Conservation (phyloP, 1,284 basidiomycete species). For the Ceratobasidium papillatum region DNA sequence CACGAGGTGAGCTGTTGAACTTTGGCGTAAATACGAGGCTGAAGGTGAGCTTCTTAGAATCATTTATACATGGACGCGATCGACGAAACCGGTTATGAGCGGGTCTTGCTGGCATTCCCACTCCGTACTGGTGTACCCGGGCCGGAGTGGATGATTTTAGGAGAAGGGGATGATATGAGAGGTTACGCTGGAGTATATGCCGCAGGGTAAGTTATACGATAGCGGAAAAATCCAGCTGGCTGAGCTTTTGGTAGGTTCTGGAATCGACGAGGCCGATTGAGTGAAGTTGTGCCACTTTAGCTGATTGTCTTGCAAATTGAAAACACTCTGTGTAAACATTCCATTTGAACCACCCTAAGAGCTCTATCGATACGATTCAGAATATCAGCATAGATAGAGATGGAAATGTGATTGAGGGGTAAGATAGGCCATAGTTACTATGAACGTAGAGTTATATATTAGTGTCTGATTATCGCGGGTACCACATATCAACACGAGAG, state of each 20-base stretch:
- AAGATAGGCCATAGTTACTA: too few relatives aligned
- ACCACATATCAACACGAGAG: too few relatives aligned
- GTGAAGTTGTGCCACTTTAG: slow-evolving; percentile 38
- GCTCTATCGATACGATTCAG: too few relatives aligned
- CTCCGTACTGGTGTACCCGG: slow-evolving; percentile 43
- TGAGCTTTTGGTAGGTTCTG: slow-evolving; percentile 39
- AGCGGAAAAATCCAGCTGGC: not conserved
- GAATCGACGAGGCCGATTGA: slow-evolving; percentile 19
- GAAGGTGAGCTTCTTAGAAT: not conserved
- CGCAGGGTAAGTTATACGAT: slow-evolving; percentile 38
- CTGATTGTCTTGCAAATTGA: not conserved
- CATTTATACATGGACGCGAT: slow-evolving; percentile 43
- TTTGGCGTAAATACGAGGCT: not conserved
- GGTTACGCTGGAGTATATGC: slow-evolving; percentile 42
- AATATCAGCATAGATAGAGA: too few relatives aligned
- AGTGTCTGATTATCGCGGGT: too few relatives aligned
- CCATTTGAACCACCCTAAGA: too few relatives aligned
- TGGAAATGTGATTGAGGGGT: too few relatives aligned
- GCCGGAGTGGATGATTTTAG: slow-evolving; percentile 44
- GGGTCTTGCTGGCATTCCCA: slow-evolving; percentile 42
- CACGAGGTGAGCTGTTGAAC: not conserved
- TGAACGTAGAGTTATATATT: too few relatives aligned
- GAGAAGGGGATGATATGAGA: slow-evolving; percentile 26
- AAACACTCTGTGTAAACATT: too few relatives aligned
- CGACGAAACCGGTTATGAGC: slow-evolving; percentile 41